Evolutionary conservation across 2,329 filamentous ascomycete genomes (phyloP), one percentile per base, ranked within the genome.

Genomic region (Scleromitrula shiraiana): DNA sequence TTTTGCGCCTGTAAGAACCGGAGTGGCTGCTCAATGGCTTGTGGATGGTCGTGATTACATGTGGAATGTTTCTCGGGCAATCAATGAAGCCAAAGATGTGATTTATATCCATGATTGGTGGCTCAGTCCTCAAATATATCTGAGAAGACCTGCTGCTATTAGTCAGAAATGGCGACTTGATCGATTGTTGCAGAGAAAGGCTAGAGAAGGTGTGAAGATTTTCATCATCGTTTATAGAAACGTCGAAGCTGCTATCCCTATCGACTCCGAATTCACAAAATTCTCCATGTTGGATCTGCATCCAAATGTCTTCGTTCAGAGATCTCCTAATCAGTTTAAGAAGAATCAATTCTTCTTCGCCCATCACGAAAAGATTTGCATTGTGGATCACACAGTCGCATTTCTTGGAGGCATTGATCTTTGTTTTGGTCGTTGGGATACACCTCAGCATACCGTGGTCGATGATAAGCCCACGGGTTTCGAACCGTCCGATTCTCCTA

Each of bases 51-150:
- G 93, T 57, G 93, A 98, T 65, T 94, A 97, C 71, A 97, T 97
- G 91, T 98, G 93, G 93, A 95, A 96, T 64, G 89, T 97, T 7
- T 97, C 91, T 9, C 80, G 91, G 55, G 93, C 93, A 10, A 94
- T 98, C 60, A 93, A 88, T 64, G 95, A 96, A 81, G 93, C 93
- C 7, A 88, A 88, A 60, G 93, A 97, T 69, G 91, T 97, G 53
- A 91, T 98, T 58, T 97, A 97, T 67, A 97, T 98, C 53, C 93
- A 98, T 65, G 93, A 97, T 66, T 98, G 93, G 93, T 98, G 93
- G 93, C 70, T 98, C 33, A 96, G 88, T 58, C 93, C 93, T 1
- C 91, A 98, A 67, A 71, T 98, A 37, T 98, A 98, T 69, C 83
- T 97, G 82, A 80, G 93, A 51, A 79, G 93, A 50, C 93, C 93